Base-by-base conservation (phyloP, 2,329 filamentous ascomycete species). In the Aureobasidium zeae region DNA sequence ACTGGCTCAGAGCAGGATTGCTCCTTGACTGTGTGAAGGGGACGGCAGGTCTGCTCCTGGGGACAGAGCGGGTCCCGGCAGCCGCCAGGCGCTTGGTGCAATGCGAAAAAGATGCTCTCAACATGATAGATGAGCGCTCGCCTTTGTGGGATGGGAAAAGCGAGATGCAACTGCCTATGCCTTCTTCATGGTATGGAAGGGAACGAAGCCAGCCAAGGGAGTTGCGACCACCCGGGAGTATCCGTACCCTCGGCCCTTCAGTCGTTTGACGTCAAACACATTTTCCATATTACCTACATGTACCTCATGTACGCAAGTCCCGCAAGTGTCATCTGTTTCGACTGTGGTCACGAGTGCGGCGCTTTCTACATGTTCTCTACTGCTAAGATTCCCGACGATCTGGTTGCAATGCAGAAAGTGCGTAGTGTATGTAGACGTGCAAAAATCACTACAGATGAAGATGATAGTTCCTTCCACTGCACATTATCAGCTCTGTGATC, bases 91-190 rank as follows among this genome's bases (percentile, higher is more conserved):
- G 74, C 61, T 72, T 72, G 70, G 77, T 74, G 65, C 77, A 76
- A 65, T 73, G 73, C 57, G 73, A 72, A 54, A 85, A 65, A 53
- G 79, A 76, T 63, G 74, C 76, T 69, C 80, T 79, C 73, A 86
- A 74, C 82, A 86, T 86, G 69, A 65, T n/a, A n/a, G n/a, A n/a
- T 73, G 36, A 45, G 42, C 26, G 43, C 44, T 45, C 35, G 29
- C 44, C 43, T 26, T 10, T 32, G 30, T 29, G 30, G 30, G 7
- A 16, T 25, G 30, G 8, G 28, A 21, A 34, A 30, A 33, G 39
- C 39, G 29, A 43, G 39, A 9, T 12, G 26, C 17, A 41, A 28
- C 37, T 41, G n/a, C 39, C n/a, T n/a, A n/a, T n/a, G n/a, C n/a
- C n/a, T n/a, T 16, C 39, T 43, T 43, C 30, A 21, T 34, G 38